phyloP scores from a whole-genome alignment of 1,284 basidiomycete species.

The Ganoderma resinaceum region DNA sequence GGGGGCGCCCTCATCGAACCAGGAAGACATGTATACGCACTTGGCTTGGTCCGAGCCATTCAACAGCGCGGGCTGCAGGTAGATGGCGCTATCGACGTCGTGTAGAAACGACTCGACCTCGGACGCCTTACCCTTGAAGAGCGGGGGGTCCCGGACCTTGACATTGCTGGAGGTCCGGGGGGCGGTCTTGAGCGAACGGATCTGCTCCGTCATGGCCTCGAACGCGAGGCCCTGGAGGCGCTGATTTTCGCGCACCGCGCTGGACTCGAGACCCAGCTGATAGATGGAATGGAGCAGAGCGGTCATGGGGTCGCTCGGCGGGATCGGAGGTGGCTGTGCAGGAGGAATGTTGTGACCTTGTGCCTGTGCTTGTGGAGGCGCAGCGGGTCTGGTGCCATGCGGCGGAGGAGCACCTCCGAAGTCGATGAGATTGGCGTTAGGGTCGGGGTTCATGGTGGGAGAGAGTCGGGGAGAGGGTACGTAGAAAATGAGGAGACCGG shows the following conservation, averaged over 20 bases:
- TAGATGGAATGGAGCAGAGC: background rate
- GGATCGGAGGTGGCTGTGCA: background rate
- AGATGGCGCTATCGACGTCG: background rate
- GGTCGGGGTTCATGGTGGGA: too few species aligned
- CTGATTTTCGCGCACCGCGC: background rate
- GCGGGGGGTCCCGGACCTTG: background rate
- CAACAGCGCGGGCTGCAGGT: background rate
- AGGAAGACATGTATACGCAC: background rate
- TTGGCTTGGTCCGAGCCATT: background rate
- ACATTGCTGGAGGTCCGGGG: background rate
- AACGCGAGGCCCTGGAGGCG: background rate
- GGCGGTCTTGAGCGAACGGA: background rate
- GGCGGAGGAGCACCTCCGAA: too few species aligned
- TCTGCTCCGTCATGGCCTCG: background rate
- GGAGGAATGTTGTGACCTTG: background rate
- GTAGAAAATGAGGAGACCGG: too few species aligned
- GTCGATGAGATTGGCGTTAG: too few species aligned
- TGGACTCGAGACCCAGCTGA: background rate
- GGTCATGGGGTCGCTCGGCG: background rate
- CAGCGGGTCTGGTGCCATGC: background rate
- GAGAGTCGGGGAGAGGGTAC: too few species aligned
- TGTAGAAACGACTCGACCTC: background rate
- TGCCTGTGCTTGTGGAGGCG: background rate
- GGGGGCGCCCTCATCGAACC: background rate
- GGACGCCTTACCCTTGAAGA: conserved; percentile 2